Conservation (phyloP, 2,329 filamentous ascomycete genomes). For the Calonectria crousiana region DNA sequence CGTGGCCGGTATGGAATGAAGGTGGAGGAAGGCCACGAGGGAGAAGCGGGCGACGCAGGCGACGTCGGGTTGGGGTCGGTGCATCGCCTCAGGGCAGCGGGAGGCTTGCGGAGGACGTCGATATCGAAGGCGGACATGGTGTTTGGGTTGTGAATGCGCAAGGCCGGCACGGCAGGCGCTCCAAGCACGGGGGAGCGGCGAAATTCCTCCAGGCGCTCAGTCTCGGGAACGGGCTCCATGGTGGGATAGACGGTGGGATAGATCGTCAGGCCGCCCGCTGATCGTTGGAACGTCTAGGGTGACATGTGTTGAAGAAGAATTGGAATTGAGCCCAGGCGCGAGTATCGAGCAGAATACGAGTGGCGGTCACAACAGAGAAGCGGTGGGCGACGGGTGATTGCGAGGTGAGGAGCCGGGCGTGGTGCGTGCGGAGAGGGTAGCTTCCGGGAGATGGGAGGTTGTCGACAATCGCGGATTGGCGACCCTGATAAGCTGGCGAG, state of each 20-base stretch:
- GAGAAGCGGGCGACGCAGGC: constrained; percentile 64
- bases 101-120: constrained; percentile 62
- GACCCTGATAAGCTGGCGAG: not conserved
- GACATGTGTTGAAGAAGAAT: constrained; percentile 37
- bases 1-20: constrained; percentile 70
- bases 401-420: not conserved
- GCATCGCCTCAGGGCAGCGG: constrained; percentile 64
- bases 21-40: constrained; percentile 59
- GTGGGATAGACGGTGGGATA: constrained; percentile 43
- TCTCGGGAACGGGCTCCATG: constrained; percentile 78
- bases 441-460: not conserved
- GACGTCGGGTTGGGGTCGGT: constrained; percentile 69
- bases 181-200: constrained; percentile 66
- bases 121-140: constrained; percentile 54
- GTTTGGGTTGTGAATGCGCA: constrained; percentile 61
- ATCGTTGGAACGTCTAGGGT: constrained; percentile 38
- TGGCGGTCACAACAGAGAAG: not conserved
- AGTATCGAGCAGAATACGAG: not conserved
- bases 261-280: constrained; percentile 38
- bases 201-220: constrained; percentile 76
- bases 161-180: constrained; percentile 60
- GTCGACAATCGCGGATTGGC: not conserved
- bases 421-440: not conserved
- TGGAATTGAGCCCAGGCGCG: not conserved
- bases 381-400: not conserved